Evolutionary conservation across 345 rosid genomes (phyloP).

Genomic region (Eucalyptus erythrocorys): DNA sequence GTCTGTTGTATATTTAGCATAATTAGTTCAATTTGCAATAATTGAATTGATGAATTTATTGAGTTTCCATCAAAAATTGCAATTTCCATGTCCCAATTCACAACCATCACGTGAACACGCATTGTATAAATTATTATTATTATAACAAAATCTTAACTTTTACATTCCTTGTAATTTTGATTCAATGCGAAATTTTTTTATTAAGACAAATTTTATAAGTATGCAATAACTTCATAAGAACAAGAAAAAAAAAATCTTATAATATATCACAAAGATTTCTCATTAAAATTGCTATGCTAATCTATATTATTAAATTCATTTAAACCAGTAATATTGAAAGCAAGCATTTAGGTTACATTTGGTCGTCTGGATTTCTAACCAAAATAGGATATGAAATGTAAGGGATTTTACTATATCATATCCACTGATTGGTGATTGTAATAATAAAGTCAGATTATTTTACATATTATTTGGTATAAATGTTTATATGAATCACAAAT

Average conservation of each 20-base stretch:
- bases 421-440: accelerated
- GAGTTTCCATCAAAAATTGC: neutral
- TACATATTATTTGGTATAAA: too few species aligned
- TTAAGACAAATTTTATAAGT: neutral
- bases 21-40: neutral
- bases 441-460: too few species aligned
- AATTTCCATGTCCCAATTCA: neutral
- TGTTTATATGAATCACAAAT: too few species aligned
- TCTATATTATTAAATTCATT: neutral
- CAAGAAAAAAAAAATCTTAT: neutral
- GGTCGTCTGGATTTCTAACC: accelerated
- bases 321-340: neutral
- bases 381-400: accelerated
- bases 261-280: neutral
- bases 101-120: accelerated
- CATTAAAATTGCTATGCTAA: neutral
- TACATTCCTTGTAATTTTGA: neutral
- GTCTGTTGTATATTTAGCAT: neutral
- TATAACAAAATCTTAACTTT: neutral
- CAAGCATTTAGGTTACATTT: accelerated
- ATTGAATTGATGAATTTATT: neutral
- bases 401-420: accelerated
- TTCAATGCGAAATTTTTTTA: neutral
- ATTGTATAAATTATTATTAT: neutral
- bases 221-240: neutral